Evolutionary conservation across 495 filamentous ascomycete species (phyloP), one percentile per base, ranked within the genome.

Genomic region (Pseudotulostoma volvatum): DNA sequence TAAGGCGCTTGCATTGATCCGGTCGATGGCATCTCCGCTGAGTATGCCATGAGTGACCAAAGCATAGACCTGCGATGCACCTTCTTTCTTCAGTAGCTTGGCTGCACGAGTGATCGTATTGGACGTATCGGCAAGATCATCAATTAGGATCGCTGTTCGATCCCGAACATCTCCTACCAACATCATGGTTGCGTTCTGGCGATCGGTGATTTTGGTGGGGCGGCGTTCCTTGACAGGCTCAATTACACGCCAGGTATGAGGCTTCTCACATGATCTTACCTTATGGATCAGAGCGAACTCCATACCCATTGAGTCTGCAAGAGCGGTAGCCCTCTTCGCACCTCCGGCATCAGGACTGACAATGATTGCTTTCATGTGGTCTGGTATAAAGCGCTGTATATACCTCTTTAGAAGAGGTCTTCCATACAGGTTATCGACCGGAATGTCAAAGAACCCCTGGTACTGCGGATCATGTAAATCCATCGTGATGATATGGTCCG

Each of bases 161-260:
- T 76, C 71, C 11, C 70, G 66, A 16, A 97, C 84, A 51, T 93
- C 74, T 38, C 90, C 90, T 5, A 97, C 92, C 16, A 97, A 72
- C 81, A 96, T 94, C 90, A 97, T 96, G 21, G 84, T 84, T 11
- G 90, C 88, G 59, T 95, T 94, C 58, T 93, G 90, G 31, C 85
- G 79, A 54, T 94, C 85, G 11, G 77, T 82, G 56, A 92, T 86
- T 40, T 80, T 79, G 31, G 85, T 95, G n/a, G 87, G 85, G 21
- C 90, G 84, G 41, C 90, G 88, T 70, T 97, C 90, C 86, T 94
- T 59, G 33, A 31, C 39, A 31, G 44, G 38, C 47, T n/a, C n/a
- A n/a, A n/a, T n/a, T n/a, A n/a, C n/a, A n/a, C n/a, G n/a, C n/a
- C n/a, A n/a, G n/a, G n/a, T n/a, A n/a, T n/a, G n/a, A n/a, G n/a